These are phyloP conservation scores for Arachis monticola DNA, from an alignment of 331 rosid species.

Conservation along the genomic window DNA sequence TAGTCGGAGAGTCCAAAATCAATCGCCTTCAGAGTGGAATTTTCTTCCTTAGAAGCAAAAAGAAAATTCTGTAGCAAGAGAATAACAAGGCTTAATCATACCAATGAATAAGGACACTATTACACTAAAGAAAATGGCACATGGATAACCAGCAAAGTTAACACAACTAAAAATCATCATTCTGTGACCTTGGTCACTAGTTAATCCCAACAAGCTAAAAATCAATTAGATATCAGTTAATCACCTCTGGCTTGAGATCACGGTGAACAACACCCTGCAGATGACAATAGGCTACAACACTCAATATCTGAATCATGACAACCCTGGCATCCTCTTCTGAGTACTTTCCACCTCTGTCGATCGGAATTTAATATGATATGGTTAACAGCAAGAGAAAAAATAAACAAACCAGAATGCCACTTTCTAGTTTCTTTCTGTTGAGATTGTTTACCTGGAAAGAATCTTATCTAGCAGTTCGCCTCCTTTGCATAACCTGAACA, in stretches of 20 bases:
- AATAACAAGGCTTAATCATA: constrained; percentile 1
- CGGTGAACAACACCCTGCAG: constrained; percentile 95
- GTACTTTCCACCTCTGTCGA: constrained; percentile 82
- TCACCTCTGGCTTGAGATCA: constrained; percentile 91
- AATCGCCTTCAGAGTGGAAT: constrained; percentile 73
- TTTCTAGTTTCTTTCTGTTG: constrained; percentile 16
- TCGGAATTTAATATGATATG: constrained; percentile 28
- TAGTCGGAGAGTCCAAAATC: constrained; percentile 94
- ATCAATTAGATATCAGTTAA: constrained; percentile 34
- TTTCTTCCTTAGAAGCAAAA: constrained; percentile 69
- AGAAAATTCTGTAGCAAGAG: constrained; percentile 75
- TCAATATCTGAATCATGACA: constrained; percentile 80
- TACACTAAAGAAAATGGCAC: neutral
- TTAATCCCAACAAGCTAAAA: neutral
- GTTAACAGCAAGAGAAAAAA: constrained; percentile 17
- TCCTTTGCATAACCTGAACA: constrained; percentile 81
- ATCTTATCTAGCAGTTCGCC: constrained; percentile 87
- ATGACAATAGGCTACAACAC: constrained; percentile 81
- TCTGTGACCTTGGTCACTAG: neutral
- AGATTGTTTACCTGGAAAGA: constrained; percentile 73
- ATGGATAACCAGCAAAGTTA: neutral
- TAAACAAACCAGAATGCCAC: constrained; percentile 21
- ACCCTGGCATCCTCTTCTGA: constrained; percentile 84
- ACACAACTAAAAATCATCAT: neutral
- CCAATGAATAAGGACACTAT: too few relatives aligned